Evolutionary conservation across 1,284 basidiomycete species (phyloP).

Genomic region (Trametes pubescens): DNA sequence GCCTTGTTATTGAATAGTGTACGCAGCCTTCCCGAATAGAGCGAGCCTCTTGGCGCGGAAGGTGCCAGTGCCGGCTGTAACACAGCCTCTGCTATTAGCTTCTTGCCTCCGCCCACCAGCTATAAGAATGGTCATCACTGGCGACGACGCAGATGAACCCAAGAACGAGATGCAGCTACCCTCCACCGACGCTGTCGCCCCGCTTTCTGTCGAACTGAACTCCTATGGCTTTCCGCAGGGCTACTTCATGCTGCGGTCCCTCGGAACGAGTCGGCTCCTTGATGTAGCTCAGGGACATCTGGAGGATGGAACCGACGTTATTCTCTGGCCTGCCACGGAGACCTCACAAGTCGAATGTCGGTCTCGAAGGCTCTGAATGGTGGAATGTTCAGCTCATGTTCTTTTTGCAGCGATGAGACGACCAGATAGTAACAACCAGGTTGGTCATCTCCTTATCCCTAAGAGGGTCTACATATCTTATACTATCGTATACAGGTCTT

Average conservation of each 20-base stretch:
- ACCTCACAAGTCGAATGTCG: slow-evolving; percentile 76
- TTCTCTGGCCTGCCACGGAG: slow-evolving; percentile 77
- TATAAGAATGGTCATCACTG: slow-evolving; percentile 26
- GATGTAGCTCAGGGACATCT: slow-evolving; percentile 65
- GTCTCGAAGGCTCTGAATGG: neutral
- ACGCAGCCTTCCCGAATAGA: slow-evolving; percentile 4
- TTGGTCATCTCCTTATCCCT: slow-evolving; percentile 34
- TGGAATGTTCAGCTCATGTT: neutral
- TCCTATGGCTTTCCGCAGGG: slow-evolving; percentile 73
- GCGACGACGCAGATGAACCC: slow-evolving; percentile 24
- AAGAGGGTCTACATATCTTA: neutral
- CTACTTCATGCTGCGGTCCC: slow-evolving; percentile 76
- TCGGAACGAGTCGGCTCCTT: slow-evolving; percentile 64
- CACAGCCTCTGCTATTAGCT: slow-evolving; percentile 6
- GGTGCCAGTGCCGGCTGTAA: slow-evolving; percentile 10
- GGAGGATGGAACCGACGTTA: slow-evolving; percentile 71
- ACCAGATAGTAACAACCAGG: slow-evolving; percentile 79
- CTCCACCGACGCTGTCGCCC: slow-evolving; percentile 9
- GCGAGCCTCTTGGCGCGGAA: slow-evolving; percentile 8
- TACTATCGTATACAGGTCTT: slow-evolving; percentile 61
- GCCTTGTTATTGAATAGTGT: neutral
- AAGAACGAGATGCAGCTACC: slow-evolving; percentile 14
- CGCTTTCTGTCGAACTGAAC: slow-evolving; percentile 39
- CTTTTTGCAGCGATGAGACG: slow-evolving; percentile 61
- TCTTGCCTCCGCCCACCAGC: neutral